phyloP scores from a whole-genome alignment of 2,329 filamentous ascomycete species.

The Talaromyces marneffei region DNA sequence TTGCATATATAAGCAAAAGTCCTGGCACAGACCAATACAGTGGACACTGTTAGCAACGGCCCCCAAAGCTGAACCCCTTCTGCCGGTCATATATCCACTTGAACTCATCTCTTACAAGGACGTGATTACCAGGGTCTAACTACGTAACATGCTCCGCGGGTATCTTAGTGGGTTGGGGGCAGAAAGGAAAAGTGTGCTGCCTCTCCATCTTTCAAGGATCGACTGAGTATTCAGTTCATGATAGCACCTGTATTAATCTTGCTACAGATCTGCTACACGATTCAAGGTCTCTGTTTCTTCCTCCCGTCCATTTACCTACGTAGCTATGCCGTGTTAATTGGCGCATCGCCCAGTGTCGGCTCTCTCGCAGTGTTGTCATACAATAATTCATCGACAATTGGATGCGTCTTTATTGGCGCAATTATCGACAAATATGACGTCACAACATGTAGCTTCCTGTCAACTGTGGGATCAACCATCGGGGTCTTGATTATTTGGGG shows the following conservation, averaged over 20 bases:
- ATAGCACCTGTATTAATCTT: constrained; percentile 27
- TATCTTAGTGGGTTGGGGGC: too few relatives aligned
- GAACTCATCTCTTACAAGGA: too few relatives aligned
- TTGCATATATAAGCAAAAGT: too few relatives aligned
- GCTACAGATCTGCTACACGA: constrained; percentile 35
- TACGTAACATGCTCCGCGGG: too few relatives aligned
- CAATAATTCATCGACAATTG: constrained; percentile 29
- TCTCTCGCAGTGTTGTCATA: constrained; percentile 23
- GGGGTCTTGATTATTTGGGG: constrained; percentile 46
- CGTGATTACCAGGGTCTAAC: too few relatives aligned
- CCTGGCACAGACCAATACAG: too few relatives aligned
- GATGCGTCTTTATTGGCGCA: constrained; percentile 36
- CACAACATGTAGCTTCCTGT: constrained; percentile 39
- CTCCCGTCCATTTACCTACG: constrained; percentile 32
- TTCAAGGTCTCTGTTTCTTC: constrained; percentile 32
- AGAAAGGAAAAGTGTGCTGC: too few relatives aligned
- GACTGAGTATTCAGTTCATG: constrained; percentile 24
- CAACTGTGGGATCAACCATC: constrained; percentile 36
- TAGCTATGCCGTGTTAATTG: constrained; percentile 22
- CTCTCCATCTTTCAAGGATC: too few relatives aligned
- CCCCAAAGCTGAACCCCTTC: too few relatives aligned
- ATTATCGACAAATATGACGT: constrained; percentile 40
- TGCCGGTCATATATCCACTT: too few relatives aligned
- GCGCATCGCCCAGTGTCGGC: constrained; percentile 18
- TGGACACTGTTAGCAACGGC: too few relatives aligned